Evolutionary conservation across 164 flowering plant species (phyloP).

Genomic region (Tetrastigma voinierianum): DNA sequence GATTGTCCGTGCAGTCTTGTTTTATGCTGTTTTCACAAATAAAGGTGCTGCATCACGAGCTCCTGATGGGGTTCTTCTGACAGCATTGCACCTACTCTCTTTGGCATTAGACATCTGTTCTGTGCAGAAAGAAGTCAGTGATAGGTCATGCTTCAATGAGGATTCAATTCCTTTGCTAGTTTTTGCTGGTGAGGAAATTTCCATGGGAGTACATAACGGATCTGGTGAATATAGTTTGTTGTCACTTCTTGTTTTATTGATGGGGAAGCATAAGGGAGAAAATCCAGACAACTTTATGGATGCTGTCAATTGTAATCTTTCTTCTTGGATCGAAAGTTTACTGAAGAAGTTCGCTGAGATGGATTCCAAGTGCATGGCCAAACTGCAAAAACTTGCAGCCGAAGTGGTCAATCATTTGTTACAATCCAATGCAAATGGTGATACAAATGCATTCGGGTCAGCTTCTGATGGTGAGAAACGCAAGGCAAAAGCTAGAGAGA

Average conservation of each 20-base stretch:
- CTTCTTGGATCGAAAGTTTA: slow-evolving; percentile 54
- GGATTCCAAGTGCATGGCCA: slow-evolving; percentile 53
- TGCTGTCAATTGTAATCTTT: slow-evolving; percentile 48
- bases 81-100: slow-evolving; percentile 85
- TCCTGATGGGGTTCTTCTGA: slow-evolving; percentile 79
- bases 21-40: slow-evolving; percentile 65
- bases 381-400: slow-evolving; percentile 66
- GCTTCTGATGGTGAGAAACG: slow-evolving; percentile 61
- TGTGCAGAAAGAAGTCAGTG: slow-evolving; percentile 37
- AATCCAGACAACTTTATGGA: slow-evolving; percentile 36
- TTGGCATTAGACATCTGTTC: slow-evolving; percentile 70
- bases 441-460: slow-evolving; percentile 19
- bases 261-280: slow-evolving; percentile 64
- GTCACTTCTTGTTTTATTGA: slow-evolving; percentile 71
- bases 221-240: slow-evolving; percentile 60
- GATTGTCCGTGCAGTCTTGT: slow-evolving; percentile 74
- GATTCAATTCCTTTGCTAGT: slow-evolving; percentile 51
- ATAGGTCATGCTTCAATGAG: slow-evolving; percentile 18
- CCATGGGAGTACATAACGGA: slow-evolving; percentile 23
- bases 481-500: slow-evolving; percentile 79
- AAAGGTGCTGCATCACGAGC: slow-evolving; percentile 63
- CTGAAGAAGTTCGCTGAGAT: slow-evolving; percentile 75
- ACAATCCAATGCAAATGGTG: slow-evolving; percentile 21
- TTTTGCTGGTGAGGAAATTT: slow-evolving; percentile 62
- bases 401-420: slow-evolving; percentile 51